Base-by-base conservation (phyloP, 2,329 filamentous ascomycete genomes). In the Xylaria sp. region DNA sequence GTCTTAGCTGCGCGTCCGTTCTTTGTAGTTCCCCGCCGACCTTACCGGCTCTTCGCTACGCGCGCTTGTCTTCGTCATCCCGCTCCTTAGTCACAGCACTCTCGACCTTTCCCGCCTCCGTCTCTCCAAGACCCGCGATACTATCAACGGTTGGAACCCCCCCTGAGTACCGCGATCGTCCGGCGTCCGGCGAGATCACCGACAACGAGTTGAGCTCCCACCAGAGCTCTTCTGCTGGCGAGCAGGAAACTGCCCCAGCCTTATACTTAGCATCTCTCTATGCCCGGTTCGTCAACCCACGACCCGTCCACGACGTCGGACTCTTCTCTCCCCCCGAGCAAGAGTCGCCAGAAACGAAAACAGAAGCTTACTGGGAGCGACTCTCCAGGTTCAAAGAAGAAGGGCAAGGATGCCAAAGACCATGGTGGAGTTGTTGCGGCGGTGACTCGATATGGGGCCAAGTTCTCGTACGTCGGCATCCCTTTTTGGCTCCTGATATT, bases 261-360 rank as follows among this genome's bases (percentile, higher is more conserved):
- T 64, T 68, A 65, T 64, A 50, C 66, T 65, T 73, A 74, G 70
- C 70, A 69, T 72, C 72, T 70, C 71, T 76, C 75, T 77, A 78
- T 77, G 76, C 75, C 75, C 76, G 75, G 76, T 78, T 76, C 76
- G 76, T 78, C 74, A 61, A 69, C 69, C 72, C 75, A 75, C 73
- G 74, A 76, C 66, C 70, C 68, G 63, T 76, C 75, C 61, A 69
- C 73, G 67, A 68, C 67, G 59, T 70, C 69, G 66, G 69, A 69
- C 71, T 73, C 73, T 49, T 77, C 75, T 64, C 71, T 72, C 45
- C 69, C 73, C 63, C 69, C 71, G 66, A 74, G 53, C 56, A 74
- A 75, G 61, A 65, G 66, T 67, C 72, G 72, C 62, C 71, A 67
- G 66, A 77, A 74, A 69, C 69, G 70, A 62, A 75, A 74, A 57